Percentiles rank a stretch among this genome's conserved stretches.
These are phyloP conservation scores for Aspergillus puulaauensis DNA, from an alignment of 2,329 filamentous ascomycete genomes.

Conservation along the genomic window DNA sequence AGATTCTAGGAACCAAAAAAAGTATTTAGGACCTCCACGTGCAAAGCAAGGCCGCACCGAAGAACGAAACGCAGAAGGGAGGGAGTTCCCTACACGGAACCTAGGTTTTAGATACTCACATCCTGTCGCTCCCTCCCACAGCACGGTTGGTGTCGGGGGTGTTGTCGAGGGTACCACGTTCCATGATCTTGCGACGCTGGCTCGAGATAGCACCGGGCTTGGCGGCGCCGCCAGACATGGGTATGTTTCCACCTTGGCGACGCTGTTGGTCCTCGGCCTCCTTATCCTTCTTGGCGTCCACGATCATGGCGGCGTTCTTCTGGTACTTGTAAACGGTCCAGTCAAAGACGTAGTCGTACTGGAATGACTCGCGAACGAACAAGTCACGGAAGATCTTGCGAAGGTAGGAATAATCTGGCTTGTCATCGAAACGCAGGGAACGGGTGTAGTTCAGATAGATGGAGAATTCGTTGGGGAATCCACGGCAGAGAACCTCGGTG, in stretches of 20 bases:
- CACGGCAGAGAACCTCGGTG: conserved; percentile 96
- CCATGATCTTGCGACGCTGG: conserved; percentile 81
- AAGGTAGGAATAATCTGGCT: conserved; percentile 99
- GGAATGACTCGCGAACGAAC: conserved; percentile 98
- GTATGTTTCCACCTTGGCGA: conserved; percentile 64
- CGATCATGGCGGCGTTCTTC: conserved; percentile 96
- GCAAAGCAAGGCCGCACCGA: conserved; percentile 68
- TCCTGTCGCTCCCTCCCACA: conserved; percentile 82
- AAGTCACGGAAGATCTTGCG: conserved; percentile 99
- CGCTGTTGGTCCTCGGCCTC: conserved; percentile 74
- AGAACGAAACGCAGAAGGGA: conserved; percentile 80
- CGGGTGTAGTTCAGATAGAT: conserved; percentile 99
- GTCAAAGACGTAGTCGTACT: conserved; percentile 99
- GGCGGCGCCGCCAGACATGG: conserved; percentile 55
- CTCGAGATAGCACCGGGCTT: conserved; percentile 74
- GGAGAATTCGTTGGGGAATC: conserved; percentile 98
- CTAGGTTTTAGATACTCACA: conserved; percentile 80
- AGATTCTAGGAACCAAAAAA: conserved; percentile 65
- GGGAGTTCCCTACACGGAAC: conserved; percentile 81
- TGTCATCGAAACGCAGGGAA: conserved; percentile 97
- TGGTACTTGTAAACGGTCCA: conserved; percentile 99
- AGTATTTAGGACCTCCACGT: conserved; percentile 57
- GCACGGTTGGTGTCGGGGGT: conserved; percentile 72
- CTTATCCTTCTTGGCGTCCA: conserved; percentile 73
- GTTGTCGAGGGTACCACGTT: conserved; percentile 66